phyloP scores from a whole-genome alignment of 1,284 basidiomycete genomes.

The Austroboletus niveus region DNA sequence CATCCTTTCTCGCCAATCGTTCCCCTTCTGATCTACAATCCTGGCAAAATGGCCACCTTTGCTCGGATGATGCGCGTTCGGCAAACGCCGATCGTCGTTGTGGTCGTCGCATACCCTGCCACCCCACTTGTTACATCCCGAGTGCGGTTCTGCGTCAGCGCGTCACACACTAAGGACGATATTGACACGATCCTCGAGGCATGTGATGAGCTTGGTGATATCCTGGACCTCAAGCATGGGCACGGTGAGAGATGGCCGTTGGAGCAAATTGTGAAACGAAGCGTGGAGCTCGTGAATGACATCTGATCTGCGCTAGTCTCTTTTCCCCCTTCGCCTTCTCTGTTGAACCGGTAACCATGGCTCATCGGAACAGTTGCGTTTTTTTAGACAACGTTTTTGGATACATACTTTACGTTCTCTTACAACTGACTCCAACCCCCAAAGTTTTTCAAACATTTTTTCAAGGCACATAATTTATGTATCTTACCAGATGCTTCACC shows the following conservation, averaged over 20 bases:
- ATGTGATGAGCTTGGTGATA: slow-evolving; percentile 89
- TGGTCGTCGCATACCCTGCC: slow-evolving; percentile 91
- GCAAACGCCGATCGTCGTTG: slow-evolving; percentile 80
- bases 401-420: slow-evolving; percentile 22
- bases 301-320: slow-evolving; percentile 14
- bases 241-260: slow-evolving; percentile 77
- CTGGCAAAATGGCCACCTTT: slow-evolving; percentile 90
- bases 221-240: slow-evolving; percentile 85
- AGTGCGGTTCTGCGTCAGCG: slow-evolving; percentile 93
- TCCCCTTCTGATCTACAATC: slow-evolving; percentile 91
- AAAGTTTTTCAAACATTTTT: slow-evolving; percentile 3
- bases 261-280: slow-evolving; percentile 73
- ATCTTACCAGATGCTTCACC: slow-evolving; percentile 18
- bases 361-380: slow-evolving; percentile 2
- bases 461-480: slow-evolving; percentile 28
- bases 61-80: slow-evolving; percentile 86
- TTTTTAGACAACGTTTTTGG: slow-evolving; percentile 20
- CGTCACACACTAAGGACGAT: slow-evolving; percentile 96
- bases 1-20: slow-evolving; percentile 92
- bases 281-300: slow-evolving; percentile 71
- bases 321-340: background rate
- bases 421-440: slow-evolving; percentile 9
- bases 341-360: slow-evolving; percentile 2
- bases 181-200: slow-evolving; percentile 86
- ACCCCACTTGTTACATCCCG: slow-evolving; percentile 89